Base-by-base conservation (phyloP, 2,329 filamentous ascomycete species). In the Daldinia sp. region DNA sequence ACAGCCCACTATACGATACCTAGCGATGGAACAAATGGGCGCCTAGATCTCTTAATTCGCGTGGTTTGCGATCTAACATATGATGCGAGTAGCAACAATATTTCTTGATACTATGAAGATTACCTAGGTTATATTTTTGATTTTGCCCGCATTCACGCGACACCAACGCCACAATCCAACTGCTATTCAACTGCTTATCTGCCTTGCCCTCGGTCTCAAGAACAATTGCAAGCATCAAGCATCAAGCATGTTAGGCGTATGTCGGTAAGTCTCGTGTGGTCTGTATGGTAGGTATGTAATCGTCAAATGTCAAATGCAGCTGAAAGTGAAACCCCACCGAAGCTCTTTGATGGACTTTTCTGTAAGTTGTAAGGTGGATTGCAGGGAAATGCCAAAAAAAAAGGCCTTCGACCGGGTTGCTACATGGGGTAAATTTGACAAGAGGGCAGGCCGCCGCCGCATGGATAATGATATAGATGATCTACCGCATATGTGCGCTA, bases 61-160 rank as follows among this genome's bases (percentile, higher is more conserved):
- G 48, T 64, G 60, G 47, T 30, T 47, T 15, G 43, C n/a, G 23
- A 47, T 47, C 43, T 47, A 48, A n/a, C 45, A 48, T 48, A 27
- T 30, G 45, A 48, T 30, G 25, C 25, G 19, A 30, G 6, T 3
- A 27, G n/a, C 15, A 48, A 48, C 43, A 9, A 21, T 43, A n/a
- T 43, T 13, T 43, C n/a, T n/a, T n/a, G n/a, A n/a, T n/a, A n/a
- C n/a, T n/a, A n/a, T n/a, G n/a, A n/a, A n/a, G n/a, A n/a, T 25
- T 8, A 9, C 4, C 10, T 23, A 23, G 19, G 17, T 43, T 15
- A 15, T 4, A n/a, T n/a, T 35, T n/a, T 35, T 43, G 11, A 48
- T 41, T 58, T 64, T 55, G 37, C 61, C 64, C 64, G 27, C 49
- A 53, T 64, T 67, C 61, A 56, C 54, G 53, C 57, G 64, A 58